A percentile compares a stretch with the other conserved stretches of the same genome.
Evolutionary conservation across 202 grass and related monocot species (phyloP).

Genomic region (Tripidium arundinaceum): DNA sequence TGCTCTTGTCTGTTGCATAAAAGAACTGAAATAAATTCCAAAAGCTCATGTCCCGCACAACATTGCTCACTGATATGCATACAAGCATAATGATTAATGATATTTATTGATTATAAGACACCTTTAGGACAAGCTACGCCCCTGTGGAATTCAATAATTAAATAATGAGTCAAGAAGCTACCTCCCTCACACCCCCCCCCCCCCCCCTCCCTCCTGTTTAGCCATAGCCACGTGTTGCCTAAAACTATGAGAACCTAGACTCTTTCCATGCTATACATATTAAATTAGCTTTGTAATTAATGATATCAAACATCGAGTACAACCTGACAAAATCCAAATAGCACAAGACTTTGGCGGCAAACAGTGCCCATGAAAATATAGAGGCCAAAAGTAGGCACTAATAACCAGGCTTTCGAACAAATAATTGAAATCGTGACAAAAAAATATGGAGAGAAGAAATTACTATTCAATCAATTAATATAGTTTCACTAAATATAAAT

Average conservation of each 20-base stretch:
- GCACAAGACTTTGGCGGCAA: background rate
- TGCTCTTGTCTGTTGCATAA: conserved; percentile 49
- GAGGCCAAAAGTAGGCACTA: background rate
- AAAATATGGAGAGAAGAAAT: background rate
- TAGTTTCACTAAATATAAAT: background rate
- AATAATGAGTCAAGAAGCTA: background rate
- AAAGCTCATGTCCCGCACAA: conserved; percentile 15
- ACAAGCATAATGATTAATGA: conserved; percentile 15
- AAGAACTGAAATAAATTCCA: conserved; percentile 23
- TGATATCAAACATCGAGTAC: background rate
- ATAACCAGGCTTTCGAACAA: background rate
- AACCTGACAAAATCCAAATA: background rate
- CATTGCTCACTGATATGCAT: conserved; percentile 1
- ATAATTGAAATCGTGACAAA: background rate
- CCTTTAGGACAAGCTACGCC: background rate
- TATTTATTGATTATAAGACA: background rate
- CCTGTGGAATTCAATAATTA: background rate
- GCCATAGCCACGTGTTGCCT: background rate
- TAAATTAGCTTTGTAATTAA: background rate
- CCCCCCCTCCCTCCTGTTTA: background rate
- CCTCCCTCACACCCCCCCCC: too few species aligned
- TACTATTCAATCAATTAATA: background rate
- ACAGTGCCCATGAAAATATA: background rate
- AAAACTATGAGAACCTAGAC: background rate
- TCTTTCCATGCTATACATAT: background rate